Conservation (phyloP, 352 stramenopile genomes). For the Globisporangium okanoganense region DNA sequence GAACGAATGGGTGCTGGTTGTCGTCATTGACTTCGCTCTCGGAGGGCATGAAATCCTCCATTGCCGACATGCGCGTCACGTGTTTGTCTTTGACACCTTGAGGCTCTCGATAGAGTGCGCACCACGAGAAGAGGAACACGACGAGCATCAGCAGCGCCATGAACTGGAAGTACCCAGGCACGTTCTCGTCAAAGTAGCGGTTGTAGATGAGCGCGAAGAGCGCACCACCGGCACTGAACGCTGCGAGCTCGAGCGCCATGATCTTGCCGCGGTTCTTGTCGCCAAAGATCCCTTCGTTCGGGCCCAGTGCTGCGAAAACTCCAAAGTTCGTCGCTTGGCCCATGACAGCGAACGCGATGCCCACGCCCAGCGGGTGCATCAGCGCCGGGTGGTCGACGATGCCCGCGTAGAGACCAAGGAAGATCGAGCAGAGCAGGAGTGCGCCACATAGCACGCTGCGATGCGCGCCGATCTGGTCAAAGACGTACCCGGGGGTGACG, state of each 20-base stretch:
- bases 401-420: slow-evolving; percentile 34
- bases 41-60: slow-evolving; percentile 45
- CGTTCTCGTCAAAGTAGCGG: slow-evolving; percentile 45
- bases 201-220: slow-evolving; percentile 71
- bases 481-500: slow-evolving; percentile 58
- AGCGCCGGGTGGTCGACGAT: slow-evolving; percentile 23
- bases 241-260: slow-evolving; percentile 59
- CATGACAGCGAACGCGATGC: slow-evolving; percentile 49
- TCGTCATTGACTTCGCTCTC: slow-evolving; percentile 5
- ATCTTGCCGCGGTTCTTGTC: slow-evolving; percentile 62
- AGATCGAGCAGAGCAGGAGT: slow-evolving; percentile 33
- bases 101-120: slow-evolving; percentile 37
- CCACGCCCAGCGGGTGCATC: slow-evolving; percentile 51
- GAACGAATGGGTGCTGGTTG: background rate
- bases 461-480: slow-evolving; percentile 63
- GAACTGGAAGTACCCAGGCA: slow-evolving; percentile 62
- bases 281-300: slow-evolving; percentile 73
- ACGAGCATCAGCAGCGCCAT: slow-evolving; percentile 50
- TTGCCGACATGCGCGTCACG: slow-evolving; percentile 20
- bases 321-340: slow-evolving; percentile 67
- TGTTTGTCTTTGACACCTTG: slow-evolving; percentile 2
- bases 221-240: slow-evolving; percentile 65
- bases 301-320: slow-evolving; percentile 62
- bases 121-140: slow-evolving; percentile 52
- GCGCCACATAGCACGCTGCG: slow-evolving; percentile 48